Base-by-base conservation (phyloP, 768 basidiomycete genomes). In the Lentinula boryana region DNA sequence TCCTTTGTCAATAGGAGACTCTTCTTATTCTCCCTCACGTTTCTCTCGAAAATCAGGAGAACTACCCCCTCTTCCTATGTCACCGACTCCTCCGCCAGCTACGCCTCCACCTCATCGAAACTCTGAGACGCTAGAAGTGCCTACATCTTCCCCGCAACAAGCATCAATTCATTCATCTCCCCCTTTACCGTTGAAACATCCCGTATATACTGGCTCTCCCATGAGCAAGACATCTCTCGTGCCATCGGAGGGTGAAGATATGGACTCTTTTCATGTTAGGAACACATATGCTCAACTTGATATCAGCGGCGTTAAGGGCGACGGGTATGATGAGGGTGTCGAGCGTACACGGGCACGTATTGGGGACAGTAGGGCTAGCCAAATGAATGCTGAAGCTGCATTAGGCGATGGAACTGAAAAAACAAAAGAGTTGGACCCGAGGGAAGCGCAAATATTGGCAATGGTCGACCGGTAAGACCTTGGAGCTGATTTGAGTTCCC, bases 281-380 rank as follows among this genome's bases (percentile, higher is more conserved):
- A 87, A 81, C 62, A 93, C 91, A 0, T 95, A 98, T 69, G 96
- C 95, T 0, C 84, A 91, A 63, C 80, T 98, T n/a, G 93, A 98
- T 53, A 75, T 82, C 9, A 82, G 82, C 46, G 96, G 96, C n/a
- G 95, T 98, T 40, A 89, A 85, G 68, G 95, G 95, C 2, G 96
- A 98, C 69, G 96, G 96, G 0, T 93, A 87, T 72, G 91, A 93
- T 66, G 94, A 96, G 65, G 96, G 96, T 40, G 81, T 96, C 6
- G 96, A 98, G 74, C 86, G 93, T 40, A 98, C 95, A 31, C 82
- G 96, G 62, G 90, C 92, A 23, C 78, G 89, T 66, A 70, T 85
- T 63, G 80, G 81, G 56, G 68, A 68, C 18, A 85, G 77, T 66
- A 76, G 81, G 66, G 77, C 78, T 12, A 88, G 83, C 64, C 88